phyloP scores from a whole-genome alignment of 768 basidiomycete genomes.

The Leccinum variicolor region DNA sequence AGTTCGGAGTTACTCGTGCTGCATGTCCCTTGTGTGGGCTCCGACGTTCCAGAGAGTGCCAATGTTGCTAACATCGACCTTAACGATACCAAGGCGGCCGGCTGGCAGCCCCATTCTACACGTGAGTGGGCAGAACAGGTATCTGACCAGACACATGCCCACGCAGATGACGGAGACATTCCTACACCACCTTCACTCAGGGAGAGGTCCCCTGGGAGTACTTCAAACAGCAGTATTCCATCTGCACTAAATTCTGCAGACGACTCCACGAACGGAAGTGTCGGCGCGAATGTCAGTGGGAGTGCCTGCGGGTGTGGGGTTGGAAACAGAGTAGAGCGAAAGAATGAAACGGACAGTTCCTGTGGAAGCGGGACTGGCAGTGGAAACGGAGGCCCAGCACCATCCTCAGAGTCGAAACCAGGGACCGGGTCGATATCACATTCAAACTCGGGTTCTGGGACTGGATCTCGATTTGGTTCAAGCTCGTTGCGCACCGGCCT shows the following conservation, averaged over 20 bases:
- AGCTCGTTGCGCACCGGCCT: constrained; percentile 21
- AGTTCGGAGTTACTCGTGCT: constrained; percentile 26
- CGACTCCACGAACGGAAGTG: constrained; percentile 19
- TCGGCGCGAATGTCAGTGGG: constrained; percentile 4
- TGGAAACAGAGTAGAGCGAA: constrained; percentile 3
- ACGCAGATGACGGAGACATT: constrained; percentile 1
- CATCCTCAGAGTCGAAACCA: constrained; percentile 18
- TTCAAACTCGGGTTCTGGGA: constrained; percentile 22
- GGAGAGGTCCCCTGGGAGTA: constrained; percentile 22
- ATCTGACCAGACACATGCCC: constrained; percentile 28
- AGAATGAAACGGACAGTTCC: constrained; percentile 9
- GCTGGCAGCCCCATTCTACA: constrained; percentile 31
- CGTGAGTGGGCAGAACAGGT: constrained; percentile 47
- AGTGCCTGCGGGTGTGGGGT: constrained; percentile 10
- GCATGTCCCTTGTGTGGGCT: constrained; percentile 27
- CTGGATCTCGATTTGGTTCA: constrained; percentile 23
- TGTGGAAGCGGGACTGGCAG: constrained; percentile 16
- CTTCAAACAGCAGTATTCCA: constrained; percentile 25
- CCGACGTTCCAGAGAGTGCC: constrained; percentile 14
- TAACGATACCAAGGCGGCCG: constrained; percentile 17
- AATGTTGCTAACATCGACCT: constrained; percentile 16
- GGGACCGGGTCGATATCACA: constrained; percentile 22
- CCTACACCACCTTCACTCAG: constrained; percentile 9
- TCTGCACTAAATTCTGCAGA: constrained; percentile 25
- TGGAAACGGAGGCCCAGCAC: constrained; percentile 10